Evolutionary conservation across 176 grass and related monocot genomes (phyloP).

Genomic region (Aegilops tauschii): DNA sequence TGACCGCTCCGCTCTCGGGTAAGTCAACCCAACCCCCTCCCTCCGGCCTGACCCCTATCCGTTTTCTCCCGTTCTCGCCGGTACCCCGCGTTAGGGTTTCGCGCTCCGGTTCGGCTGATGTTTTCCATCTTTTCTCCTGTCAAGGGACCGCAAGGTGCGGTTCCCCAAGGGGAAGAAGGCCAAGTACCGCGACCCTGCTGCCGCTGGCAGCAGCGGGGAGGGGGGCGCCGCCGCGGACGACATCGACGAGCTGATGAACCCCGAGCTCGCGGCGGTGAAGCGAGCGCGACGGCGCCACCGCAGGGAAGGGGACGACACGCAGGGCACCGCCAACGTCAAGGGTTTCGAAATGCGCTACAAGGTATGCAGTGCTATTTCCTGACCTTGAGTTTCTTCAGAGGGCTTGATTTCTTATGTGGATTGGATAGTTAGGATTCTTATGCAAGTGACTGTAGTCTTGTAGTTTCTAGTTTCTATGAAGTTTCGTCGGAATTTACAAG

Average conservation of each 20-base stretch:
- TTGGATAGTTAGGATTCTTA: not conserved
- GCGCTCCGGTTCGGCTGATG: slow-evolving; percentile 24
- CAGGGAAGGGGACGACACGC: slow-evolving; percentile 43
- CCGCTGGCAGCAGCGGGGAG: not conserved
- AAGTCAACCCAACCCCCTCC: not conserved
- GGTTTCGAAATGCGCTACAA: slow-evolving; percentile 74
- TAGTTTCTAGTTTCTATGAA: not conserved
- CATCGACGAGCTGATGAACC: slow-evolving; percentile 56
- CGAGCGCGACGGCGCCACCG: slow-evolving; percentile 64
- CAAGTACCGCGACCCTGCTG: slow-evolving; percentile 39
- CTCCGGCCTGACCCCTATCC: not conserved
- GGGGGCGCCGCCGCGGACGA: slow-evolving; percentile 27
- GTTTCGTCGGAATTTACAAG: not conserved
- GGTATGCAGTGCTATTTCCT: slow-evolving; percentile 26
- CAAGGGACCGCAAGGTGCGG: slow-evolving; percentile 70
- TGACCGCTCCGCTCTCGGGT: slow-evolving; percentile 23
- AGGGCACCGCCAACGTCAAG: slow-evolving; percentile 40
- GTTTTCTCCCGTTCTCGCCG: not conserved
- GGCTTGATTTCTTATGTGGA: not conserved
- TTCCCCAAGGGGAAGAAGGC: slow-evolving; percentile 93
- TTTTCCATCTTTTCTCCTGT: not conserved
- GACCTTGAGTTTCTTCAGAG: not conserved
- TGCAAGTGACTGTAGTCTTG: not conserved
- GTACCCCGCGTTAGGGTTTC: slow-evolving; percentile 20
- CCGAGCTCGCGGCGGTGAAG: slow-evolving; percentile 58